These are phyloP conservation scores for Sclerotinia trifoliorum DNA, from an alignment of 2,329 filamentous ascomycete genomes.

Conservation along the genomic window DNA sequence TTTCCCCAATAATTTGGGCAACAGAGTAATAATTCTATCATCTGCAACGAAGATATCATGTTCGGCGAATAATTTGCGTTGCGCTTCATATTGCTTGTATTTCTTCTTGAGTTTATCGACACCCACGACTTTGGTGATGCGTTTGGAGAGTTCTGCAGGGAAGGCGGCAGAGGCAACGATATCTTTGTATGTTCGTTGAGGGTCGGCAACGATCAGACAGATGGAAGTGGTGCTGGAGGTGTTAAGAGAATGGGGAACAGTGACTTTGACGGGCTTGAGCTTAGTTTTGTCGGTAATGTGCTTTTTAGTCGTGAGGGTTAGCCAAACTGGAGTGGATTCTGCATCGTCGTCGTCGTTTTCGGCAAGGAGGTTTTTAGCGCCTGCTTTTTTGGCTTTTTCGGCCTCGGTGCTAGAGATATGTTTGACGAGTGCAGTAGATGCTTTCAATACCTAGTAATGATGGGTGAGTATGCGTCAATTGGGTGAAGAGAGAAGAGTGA, in stretches of 20 bases:
- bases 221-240: slow-evolving; percentile 64
- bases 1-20: slow-evolving; percentile 82
- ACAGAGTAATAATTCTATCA: slow-evolving; percentile 72
- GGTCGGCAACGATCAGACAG: slow-evolving; percentile 81
- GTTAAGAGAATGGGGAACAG: slow-evolving; percentile 74
- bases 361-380: slow-evolving; percentile 54
- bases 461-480: slow-evolving; percentile 23
- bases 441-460: slow-evolving; percentile 54
- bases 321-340: slow-evolving; percentile 54
- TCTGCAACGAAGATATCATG: slow-evolving; percentile 95
- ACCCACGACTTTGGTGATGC: slow-evolving; percentile 76
- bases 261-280: slow-evolving; percentile 81
- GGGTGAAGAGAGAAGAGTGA: not conserved
- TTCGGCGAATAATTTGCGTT: slow-evolving; percentile 77
- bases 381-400: slow-evolving; percentile 42
- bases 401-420: slow-evolving; percentile 59
- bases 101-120: slow-evolving; percentile 82
- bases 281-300: slow-evolving; percentile 70
- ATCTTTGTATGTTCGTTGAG: slow-evolving; percentile 87
- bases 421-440: slow-evolving; percentile 60
- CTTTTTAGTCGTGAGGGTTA: slow-evolving; percentile 63
- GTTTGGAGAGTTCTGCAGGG: slow-evolving; percentile 62
- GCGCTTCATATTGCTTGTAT: slow-evolving; percentile 84
- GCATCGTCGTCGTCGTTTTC: slow-evolving; percentile 46
- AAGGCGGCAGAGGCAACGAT: slow-evolving; percentile 73